Percentiles rank a stretch among this genome's conserved stretches.
Conservation (phyloP, 1,139 yeast species). For the Taphrina sp. region DNA sequence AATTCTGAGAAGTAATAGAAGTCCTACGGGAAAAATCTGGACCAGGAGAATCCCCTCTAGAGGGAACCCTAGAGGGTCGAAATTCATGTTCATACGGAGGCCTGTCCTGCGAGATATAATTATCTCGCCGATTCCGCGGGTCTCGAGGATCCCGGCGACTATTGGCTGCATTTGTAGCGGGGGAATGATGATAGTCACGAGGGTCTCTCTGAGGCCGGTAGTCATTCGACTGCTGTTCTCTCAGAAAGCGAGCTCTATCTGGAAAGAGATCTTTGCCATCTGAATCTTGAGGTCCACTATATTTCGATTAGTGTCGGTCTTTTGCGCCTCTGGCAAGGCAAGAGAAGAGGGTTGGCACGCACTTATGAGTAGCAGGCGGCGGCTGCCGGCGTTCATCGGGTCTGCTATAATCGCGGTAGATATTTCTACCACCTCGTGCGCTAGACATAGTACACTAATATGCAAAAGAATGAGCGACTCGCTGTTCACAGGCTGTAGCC, state of each 20-base stretch:
- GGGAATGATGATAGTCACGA: slow-evolving; percentile 1
- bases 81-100: slow-evolving; percentile 1
- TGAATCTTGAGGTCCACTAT: too few relatives aligned
- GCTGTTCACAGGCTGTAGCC: too few relatives aligned
- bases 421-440: slow-evolving; percentile 10
- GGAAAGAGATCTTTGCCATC: slow-evolving; percentile 14
- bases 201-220: background rate
- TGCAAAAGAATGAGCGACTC: too few relatives aligned
- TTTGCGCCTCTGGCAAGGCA: too few relatives aligned
- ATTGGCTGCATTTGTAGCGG: too few relatives aligned
- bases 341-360: background rate
- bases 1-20: background rate
- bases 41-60: background rate
- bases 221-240: slow-evolving; percentile 1
- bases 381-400: slow-evolving; percentile 8
- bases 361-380: background rate
- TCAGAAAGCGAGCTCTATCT: slow-evolving; percentile 7
- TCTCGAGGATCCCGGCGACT: slow-evolving; percentile 1
- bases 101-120: background rate
- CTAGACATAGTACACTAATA: slow-evolving; percentile 8
- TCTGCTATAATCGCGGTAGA: background rate
- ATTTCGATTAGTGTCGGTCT: too few relatives aligned
- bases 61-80: too few relatives aligned
- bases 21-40: slow-evolving; percentile 6
- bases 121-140: slow-evolving; percentile 8